Base-by-base conservation (phyloP, 495 filamentous ascomycete species). In the Penicilliopsis zonata region DNA sequence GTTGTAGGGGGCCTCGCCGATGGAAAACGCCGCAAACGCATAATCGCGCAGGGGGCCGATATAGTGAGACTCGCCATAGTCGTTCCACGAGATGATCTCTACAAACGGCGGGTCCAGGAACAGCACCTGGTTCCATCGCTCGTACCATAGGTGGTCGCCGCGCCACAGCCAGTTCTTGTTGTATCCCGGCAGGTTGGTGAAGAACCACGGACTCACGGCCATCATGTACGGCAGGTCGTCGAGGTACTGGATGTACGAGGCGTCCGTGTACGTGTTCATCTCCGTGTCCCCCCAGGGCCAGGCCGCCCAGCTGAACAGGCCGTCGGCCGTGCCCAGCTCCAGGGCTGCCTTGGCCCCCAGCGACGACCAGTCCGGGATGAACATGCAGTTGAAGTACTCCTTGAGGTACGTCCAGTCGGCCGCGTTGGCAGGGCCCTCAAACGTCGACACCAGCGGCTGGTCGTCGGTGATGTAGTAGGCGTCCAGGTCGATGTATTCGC, bases 151-250 rank as follows among this genome's bases (percentile, higher is more conserved):
- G 14, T 71, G 65, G 30, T 85, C 80, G 15, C 73, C 71, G 7
- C 67, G 66, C 46, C 70, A 81, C 17, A 80, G 67, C 78, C 78
- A 84, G 49, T 82, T 78, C 49, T 85, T 85, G 43, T 62, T 53
- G 45, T 65, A 80, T 13, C 68, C 61, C 0, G 75, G 70, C 27
- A 83, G 55, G 32, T 81, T 75, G 49, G 62, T 64, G 42, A 78
- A 86, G 50, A 84, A 82, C 71, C 76, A 82, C 3, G 80, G 80
- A 10, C 74, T 76, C 6, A 81, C 74, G 13, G 72, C 70, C 79
- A 83, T 82, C 72, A 86, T 83, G 55, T 73, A 86, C 2, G 72
- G 59, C 50, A 78, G 80, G 1, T 59, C 61, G 5, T 43, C 45
- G 1, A 70, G 51, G 5, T 43, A 45, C 2, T 53, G 43, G 16